Evolutionary conservation across 805 yeast species (phyloP), one percentile per base, ranked within the genome.

Genomic region (Komagataella kurtzmanii): DNA sequence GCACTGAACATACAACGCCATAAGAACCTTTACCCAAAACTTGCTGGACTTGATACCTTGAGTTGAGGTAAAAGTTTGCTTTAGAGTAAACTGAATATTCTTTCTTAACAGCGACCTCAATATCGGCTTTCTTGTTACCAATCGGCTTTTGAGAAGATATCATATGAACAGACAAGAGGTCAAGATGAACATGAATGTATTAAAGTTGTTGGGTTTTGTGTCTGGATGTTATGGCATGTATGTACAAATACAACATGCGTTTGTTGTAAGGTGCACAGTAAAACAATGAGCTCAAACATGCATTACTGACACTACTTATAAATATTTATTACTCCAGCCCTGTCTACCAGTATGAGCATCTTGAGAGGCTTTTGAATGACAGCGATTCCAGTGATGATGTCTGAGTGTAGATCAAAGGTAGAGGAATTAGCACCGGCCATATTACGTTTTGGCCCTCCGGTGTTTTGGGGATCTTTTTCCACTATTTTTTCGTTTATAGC

Each of bases 1-100:
- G 55, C 0, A 91, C 95, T 3, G 87, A 79, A 56, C 93, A 86
- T 3, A 88, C 96, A 0, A 82, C 78, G 1, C 96, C 96, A 62
- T 88, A 88, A 0, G 95, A 83, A 0, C 96, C 96, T 60, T 82
- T 82, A 0, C 96, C 96, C 51, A 88, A 70, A 2, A 82, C 70
- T 44, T 72, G 70, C 23, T 73, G 65, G 14, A 86, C 69, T 50
- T 74, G 70, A 64, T 86, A 88, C 44, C 86, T 67, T 1, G 73
- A 63, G 54, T 84, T 83, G 50, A 85, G 69, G 47, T 77, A 78
- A 63, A 88, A 86, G 51, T 80, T 74, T 3, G 78, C 76, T 50
- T 75, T 70, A 43, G 78, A 80, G 57, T 70, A 76, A 6, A 74
- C 67, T 3, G 68, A 65, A 55, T 59, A 55, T 18, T 46, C 50